Percentiles rank a stretch among this genome's conserved stretches.
Evolutionary conservation across 441 rosid species (phyloP).

Genomic region (Adansonia rubrostipa): DNA sequence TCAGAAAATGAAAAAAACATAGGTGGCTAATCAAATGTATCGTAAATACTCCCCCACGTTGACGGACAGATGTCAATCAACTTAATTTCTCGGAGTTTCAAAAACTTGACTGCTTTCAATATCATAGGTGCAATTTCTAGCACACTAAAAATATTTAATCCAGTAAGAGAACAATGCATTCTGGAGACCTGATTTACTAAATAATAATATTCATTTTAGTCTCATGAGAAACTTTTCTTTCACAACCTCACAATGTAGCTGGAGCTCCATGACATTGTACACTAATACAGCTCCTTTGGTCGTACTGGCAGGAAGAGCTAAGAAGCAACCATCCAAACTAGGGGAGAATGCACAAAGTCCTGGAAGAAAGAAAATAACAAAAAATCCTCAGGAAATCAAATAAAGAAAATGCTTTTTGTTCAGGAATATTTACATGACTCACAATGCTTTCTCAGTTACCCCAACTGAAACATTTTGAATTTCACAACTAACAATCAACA

Average conservation of each 20-base stretch:
- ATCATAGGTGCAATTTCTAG: neutral
- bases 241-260: constrained; percentile 82
- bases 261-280: constrained; percentile 82
- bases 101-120: neutral
- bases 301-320: constrained; percentile 89
- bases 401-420: neutral
- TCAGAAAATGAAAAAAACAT: neutral
- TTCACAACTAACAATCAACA: constrained; percentile 19
- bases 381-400: constrained; percentile 15
- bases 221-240: constrained; percentile 14
- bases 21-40: neutral
- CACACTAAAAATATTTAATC: neutral
- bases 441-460: neutral
- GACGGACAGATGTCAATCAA: neutral
- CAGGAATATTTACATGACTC: constrained; percentile 17
- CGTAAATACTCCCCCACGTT: neutral
- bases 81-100: neutral
- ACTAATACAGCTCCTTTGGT: constrained; percentile 80
- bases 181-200: neutral
- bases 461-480: neutral
- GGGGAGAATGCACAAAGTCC: constrained; percentile 94
- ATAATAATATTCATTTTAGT: neutral
- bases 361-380: constrained; percentile 30
- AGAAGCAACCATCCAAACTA: constrained; percentile 76
- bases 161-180: neutral